phyloP scores from a whole-genome alignment of 768 basidiomycete species.

The Boletus rubropictus region DNA sequence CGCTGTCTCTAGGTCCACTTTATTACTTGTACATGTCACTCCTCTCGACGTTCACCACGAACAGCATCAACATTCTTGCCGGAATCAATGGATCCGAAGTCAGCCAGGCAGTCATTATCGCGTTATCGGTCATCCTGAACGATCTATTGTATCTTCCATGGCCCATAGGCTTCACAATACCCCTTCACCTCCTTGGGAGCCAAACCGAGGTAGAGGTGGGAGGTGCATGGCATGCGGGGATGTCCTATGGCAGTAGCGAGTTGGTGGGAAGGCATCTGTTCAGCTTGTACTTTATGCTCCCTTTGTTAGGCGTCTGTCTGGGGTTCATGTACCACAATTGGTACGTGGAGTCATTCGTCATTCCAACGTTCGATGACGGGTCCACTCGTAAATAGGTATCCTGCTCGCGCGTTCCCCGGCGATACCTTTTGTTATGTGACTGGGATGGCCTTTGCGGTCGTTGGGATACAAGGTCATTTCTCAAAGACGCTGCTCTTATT shows the following conservation, averaged over 20 bases:
- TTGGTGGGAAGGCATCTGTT: constrained; percentile 92
- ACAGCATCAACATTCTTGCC: constrained; percentile 97
- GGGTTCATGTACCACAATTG: constrained; percentile 96
- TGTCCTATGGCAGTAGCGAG: constrained; percentile 80
- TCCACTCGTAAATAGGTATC: constrained; percentile 63
- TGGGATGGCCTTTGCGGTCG: constrained; percentile 98
- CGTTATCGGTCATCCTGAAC: constrained; percentile 83
- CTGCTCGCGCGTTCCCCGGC: constrained; percentile 89
- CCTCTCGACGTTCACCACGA: constrained; percentile 93
- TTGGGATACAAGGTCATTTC: constrained; percentile 95
- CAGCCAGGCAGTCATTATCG: constrained; percentile 88
- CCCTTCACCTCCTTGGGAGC: constrained; percentile 62
- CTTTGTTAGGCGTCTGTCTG: constrained; percentile 81
- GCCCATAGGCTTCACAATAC: constrained; percentile 69
- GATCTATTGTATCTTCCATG: constrained; percentile 93
- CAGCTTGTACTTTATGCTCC: constrained; percentile 95
- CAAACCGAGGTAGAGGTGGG: constrained; percentile 66
- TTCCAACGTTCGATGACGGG: not conserved
- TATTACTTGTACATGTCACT: constrained; percentile 97
- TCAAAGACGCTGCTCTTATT: constrained; percentile 94
- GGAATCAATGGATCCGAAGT: constrained; percentile 97
- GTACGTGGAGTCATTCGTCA: constrained; percentile 39
- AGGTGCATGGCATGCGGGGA: constrained; percentile 76
- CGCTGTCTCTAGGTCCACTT: constrained; percentile 61
- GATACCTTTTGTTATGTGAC: constrained; percentile 97